Evolutionary conservation across 176 grass and related monocot genomes (phyloP), one percentile per base, ranked within the genome.

Genomic region (Coix lacrymajobi): DNA sequence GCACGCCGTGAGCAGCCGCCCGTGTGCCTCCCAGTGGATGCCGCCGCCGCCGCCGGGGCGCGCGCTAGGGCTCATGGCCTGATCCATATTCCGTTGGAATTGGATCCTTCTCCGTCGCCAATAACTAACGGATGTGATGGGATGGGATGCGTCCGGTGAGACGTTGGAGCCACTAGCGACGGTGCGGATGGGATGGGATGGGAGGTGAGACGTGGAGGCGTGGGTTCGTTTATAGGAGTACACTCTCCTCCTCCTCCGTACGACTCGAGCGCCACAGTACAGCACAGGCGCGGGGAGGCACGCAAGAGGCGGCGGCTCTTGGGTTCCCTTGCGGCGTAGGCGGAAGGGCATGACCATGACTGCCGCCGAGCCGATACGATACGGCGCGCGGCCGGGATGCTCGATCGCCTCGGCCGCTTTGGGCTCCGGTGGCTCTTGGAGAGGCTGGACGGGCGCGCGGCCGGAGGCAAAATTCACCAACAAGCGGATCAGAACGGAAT

Each of bases 21-120:
- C 63, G 78, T 83, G 86, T 20, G 77, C 62, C 44, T 28, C 26
- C 62, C 82, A 84, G 4, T 8, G 61, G 30, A 25, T 36, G 19
- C 25, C 46, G 31, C 0, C 43, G 33, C 2, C 46, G 29, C 0
- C 48, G 57, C 6, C 13, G 19, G 33, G 19, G 25, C 25, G 13
- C 2, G 63, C 22, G 78, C 43, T 54, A 3, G 62, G 77, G 78
- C 45, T 34, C 63, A 13, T 6, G 31, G 34, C 19, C 20, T 72
- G 40, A 72, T 36, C 73, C 73, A 76, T 75, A 10, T 1, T 56
- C 54, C 20, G 16, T 20, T 51, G 48, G 48, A 45, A 1, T 0
- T 11, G 3, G 12, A 14, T 9, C 2, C 44, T 46, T 6, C 14
- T 46, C 14, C 44, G 44, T 16, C 44, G 44, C 14, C n/a, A n/a